Percentiles rank a stretch among this genome's conserved stretches.
Conservation (phyloP, 179 eudicot genomes). For the Beta corolliflora region DNA sequence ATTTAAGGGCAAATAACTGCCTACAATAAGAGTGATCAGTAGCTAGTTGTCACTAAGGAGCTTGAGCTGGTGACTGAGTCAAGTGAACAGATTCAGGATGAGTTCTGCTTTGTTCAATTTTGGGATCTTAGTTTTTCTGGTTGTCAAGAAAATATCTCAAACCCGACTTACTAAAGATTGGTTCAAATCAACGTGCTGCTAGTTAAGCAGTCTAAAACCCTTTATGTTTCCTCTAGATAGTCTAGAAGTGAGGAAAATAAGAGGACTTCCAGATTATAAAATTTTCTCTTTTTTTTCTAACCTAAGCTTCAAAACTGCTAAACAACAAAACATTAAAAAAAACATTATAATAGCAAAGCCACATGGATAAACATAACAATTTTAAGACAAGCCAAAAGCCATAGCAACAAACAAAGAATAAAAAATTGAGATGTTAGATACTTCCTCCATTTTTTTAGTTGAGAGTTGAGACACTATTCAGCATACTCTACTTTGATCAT, state of each 20-base stretch:
- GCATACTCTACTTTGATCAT: too few species aligned
- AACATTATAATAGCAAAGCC: too few species aligned
- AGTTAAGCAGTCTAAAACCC: neutral
- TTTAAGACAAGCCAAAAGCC: neutral
- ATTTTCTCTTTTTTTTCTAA: too few species aligned
- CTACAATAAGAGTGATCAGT: neutral
- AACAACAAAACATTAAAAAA: neutral
- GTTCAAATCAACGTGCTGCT: neutral
- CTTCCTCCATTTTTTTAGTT: too few species aligned
- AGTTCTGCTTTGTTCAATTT: neutral
- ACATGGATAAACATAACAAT: too few species aligned
- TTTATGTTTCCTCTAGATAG: neutral
- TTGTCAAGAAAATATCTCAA: neutral
- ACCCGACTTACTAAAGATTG: neutral
- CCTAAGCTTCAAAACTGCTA: too few species aligned
- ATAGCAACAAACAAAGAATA: neutral
- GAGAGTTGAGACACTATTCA: too few species aligned
- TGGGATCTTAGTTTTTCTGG: neutral
- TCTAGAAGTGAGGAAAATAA: neutral
- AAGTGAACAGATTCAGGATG: neutral
- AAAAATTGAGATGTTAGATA: neutral
- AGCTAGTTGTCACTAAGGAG: neutral
- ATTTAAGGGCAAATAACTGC: neutral
- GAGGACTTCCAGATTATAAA: too few species aligned
- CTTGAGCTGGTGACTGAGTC: neutral